These are phyloP conservation scores for Nannizziopsis arthrosporioides DNA, from an alignment of 2,329 filamentous ascomycete species.

Conservation along the genomic window DNA sequence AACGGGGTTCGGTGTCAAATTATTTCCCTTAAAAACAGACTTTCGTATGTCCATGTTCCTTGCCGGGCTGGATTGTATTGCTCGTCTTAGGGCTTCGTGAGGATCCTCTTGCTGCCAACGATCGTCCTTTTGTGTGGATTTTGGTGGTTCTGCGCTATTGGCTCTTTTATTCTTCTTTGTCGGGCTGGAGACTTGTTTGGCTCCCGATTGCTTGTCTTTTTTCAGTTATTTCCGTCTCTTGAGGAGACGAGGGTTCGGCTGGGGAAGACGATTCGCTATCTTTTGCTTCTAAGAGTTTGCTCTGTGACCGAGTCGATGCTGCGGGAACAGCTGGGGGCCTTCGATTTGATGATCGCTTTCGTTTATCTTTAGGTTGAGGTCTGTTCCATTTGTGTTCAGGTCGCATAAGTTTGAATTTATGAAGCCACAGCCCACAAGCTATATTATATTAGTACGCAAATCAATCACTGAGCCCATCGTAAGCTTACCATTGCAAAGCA, in stretches of 20 bases:
- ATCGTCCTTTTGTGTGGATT: slow-evolving; percentile 24
- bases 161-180: slow-evolving; percentile 35
- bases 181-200: slow-evolving; percentile 22
- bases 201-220: slow-evolving; percentile 4
- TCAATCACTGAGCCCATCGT: not conserved
- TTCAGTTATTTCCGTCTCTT: slow-evolving; percentile 11
- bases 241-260: slow-evolving; percentile 15
- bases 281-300: slow-evolving; percentile 18
- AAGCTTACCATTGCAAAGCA: slow-evolving; percentile 72
- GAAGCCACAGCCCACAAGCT: slow-evolving; percentile 89
- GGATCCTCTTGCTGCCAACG: slow-evolving; percentile 31
- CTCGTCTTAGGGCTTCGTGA: slow-evolving; percentile 40
- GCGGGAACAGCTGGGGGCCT: slow-evolving; percentile 25
- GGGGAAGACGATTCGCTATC: slow-evolving; percentile 26
- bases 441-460: slow-evolving; percentile 21
- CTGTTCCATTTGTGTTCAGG: slow-evolving; percentile 75
- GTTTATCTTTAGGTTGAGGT: slow-evolving; percentile 36
- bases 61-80: slow-evolving; percentile 51
- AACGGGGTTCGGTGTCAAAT: slow-evolving; percentile 45
- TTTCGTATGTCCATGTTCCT: slow-evolving; percentile 39
- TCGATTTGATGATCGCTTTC: slow-evolving; percentile 30
- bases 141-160: slow-evolving; percentile 38
- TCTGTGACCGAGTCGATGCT: slow-evolving; percentile 14
- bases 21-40: slow-evolving; percentile 35
- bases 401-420: slow-evolving; percentile 74